A percentile compares a stretch with the other conserved stretches of the same genome.
Evolutionary conservation across 257 asterid genomes (phyloP).

Genomic region (Solanum lignicaule): DNA sequence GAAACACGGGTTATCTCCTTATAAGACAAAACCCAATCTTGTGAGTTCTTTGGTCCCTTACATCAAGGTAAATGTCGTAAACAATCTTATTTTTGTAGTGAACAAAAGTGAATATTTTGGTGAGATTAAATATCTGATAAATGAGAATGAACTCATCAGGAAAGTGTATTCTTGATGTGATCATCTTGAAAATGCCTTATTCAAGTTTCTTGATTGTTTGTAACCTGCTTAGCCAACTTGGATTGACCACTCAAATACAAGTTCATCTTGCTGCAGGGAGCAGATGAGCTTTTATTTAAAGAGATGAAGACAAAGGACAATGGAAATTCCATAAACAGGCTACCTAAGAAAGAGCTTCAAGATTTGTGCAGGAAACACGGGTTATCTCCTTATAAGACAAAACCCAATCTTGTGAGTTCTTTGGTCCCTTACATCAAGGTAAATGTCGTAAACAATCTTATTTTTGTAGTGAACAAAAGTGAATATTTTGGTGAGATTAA

Average conservation of each 20-base stretch:
- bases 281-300: not conserved
- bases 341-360: slow-evolving; percentile 3
- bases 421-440: not conserved
- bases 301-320: not conserved
- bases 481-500: not conserved
- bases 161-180: not conserved
- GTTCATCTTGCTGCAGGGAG: not conserved
- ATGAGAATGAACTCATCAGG: not conserved
- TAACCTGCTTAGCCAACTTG: not conserved
- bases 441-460: not conserved
- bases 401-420: not conserved
- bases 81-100: not conserved
- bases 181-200: not conserved
- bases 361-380: slow-evolving; percentile 4
- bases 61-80: not conserved
- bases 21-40: not conserved
- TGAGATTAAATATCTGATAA: not conserved
- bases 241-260: not conserved
- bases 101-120: not conserved
- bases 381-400: slow-evolving; percentile 5
- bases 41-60: not conserved
- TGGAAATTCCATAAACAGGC: not conserved
- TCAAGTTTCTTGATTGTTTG: not conserved
- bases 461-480: not conserved
- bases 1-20: slow-evolving; percentile 6